A percentile compares a stretch with the other conserved stretches of the same genome.
Evolutionary conservation across 164 flowering plant genomes (phyloP).

Genomic region (Saururus chinensis): DNA sequence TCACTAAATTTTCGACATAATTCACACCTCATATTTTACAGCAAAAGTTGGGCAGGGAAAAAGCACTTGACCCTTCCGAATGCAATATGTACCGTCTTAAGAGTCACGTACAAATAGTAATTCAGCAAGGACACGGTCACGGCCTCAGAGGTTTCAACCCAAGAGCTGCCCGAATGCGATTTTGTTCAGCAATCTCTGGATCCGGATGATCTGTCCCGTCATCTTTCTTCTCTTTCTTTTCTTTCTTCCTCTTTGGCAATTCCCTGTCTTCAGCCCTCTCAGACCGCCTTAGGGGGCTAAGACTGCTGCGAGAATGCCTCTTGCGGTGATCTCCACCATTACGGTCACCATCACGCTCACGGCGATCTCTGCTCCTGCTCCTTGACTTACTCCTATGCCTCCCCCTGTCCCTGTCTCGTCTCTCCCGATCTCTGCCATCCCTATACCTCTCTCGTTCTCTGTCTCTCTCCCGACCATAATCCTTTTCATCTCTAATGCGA

Average conservation of each 20-base stretch:
- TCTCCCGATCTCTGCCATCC: conserved; percentile 45
- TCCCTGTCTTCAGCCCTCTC: conserved; percentile 34
- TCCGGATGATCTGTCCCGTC: conserved; percentile 95
- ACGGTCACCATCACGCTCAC: conserved; percentile 53
- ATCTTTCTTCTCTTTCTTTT: conserved; percentile 61
- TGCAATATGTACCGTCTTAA: no score
- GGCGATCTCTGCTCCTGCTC: conserved; percentile 43
- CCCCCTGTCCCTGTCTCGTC: conserved; percentile 73
- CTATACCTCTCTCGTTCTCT: conserved; percentile 18
- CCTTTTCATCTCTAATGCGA: conserved; percentile 64
- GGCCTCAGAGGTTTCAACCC: conserved; percentile 66
- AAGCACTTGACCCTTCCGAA: no score
- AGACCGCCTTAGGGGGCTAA: conserved; percentile 52
- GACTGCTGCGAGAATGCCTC: conserved; percentile 54
- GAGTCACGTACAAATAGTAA: no score
- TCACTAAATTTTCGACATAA: no score
- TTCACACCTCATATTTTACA: no score
- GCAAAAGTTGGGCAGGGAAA: no score
- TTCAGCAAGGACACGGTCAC: not conserved
- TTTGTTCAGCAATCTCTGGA: conserved; percentile 92
- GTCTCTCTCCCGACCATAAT: conserved; percentile 63
- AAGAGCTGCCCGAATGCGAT: conserved; percentile 67
- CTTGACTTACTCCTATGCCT: conserved; percentile 66
- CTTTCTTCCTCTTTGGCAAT: conserved; percentile 63
- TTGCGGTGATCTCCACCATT: conserved; percentile 52